Base-by-base conservation (phyloP, 2,329 filamentous ascomycete genomes). In the Biscogniauxia mediterranea region DNA sequence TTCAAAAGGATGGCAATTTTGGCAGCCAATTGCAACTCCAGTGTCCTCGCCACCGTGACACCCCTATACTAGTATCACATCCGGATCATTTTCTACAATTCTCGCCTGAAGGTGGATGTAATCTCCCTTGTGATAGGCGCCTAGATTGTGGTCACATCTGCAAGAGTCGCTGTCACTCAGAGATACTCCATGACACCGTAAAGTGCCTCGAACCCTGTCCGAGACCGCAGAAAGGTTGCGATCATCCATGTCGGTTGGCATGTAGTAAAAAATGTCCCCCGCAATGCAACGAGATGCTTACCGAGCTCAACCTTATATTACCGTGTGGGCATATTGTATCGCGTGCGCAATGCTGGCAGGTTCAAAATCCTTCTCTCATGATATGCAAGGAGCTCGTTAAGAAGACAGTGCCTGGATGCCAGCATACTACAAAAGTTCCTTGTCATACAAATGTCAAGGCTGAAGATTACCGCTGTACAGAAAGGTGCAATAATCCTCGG, bases 41-140 rank as follows among this genome's bases (percentile, higher is more conserved):
- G 19, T 67, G 89, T 60, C 81, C 85, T 3, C 82, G 88, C 0
- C 89, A 92, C 67, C 78, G 78, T 0, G 76, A 85, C 0, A 81
- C 75, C 0, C 66, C 73, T 0, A 83, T 90, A 11, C 19, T 68
- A 1, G 83, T 86, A 1, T 79, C 79, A 0, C 64, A 74, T 1
- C 82, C 87, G 0, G 83, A 87, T 1, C 79, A 90, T 61, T 90
- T 91, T 65, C 61, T 76, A 0, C 72, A 74, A 6, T 71, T 83
- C 7, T 78, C 82, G 0, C 88, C 88, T 0, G 88, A 91, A 70
- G 86, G 86, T 50, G 88, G 88, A 0, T 90, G 87, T 65, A 69
- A 70, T 51, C 69, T 79, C 17, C 72, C 72, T 0, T 90, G 88
- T 62, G 76, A 79, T 69, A 61, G 73, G 78, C 60, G 81, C 70